Evolutionary conservation across 768 basidiomycete species (phyloP), one percentile per base, ranked within the genome.

Genomic region (Naganishia onofrii): DNA sequence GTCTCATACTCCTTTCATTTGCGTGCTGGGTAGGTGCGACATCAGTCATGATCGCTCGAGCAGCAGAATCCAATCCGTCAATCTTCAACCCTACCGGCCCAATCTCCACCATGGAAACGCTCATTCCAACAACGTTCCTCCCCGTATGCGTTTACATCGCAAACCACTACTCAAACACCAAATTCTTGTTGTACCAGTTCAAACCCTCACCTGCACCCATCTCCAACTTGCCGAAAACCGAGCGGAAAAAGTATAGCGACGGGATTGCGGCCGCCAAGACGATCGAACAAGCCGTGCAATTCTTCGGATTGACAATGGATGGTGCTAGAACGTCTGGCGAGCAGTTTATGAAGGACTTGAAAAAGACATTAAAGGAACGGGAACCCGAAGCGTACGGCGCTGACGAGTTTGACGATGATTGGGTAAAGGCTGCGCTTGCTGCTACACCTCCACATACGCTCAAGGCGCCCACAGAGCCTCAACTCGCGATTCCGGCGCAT

Each of bases 31-130:
- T 66, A 90, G 89, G 88, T 3, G 92, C 92, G 13, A 87, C 90
- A 75, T 93, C 92, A 0, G 88, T 93, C 48, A 99, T 99, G 96
- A 90, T 99, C 48, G 96, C 96, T 26, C 89, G 93, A 6, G 93
- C 89, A 0, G 96, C 94, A 7, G 96, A 99, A 80, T 82, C 89
- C 5, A 99, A 98, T 80, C 92, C 93, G 0, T 88, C 90, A 0
- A 90, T 92, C 74, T 98, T 98, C 83, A 86, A 87, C 2, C 81
- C 85, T 0, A 32, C 52, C 1, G 21, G 85, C 78, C 82, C 66
- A 87, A 85, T 4, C 82, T 96, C 31, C 82, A 91, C 56, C 89
- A 90, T 29, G 81, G 88, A 6, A 90, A 92, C 80, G 75, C 92
- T 71, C 88, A 88, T 72, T 76, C 96, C 81, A 89, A 91, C 81